These are phyloP conservation scores for Paraglomus brasilianum DNA, from an alignment of 192 early-diverging fungal genomes.

Conservation along the genomic window DNA sequence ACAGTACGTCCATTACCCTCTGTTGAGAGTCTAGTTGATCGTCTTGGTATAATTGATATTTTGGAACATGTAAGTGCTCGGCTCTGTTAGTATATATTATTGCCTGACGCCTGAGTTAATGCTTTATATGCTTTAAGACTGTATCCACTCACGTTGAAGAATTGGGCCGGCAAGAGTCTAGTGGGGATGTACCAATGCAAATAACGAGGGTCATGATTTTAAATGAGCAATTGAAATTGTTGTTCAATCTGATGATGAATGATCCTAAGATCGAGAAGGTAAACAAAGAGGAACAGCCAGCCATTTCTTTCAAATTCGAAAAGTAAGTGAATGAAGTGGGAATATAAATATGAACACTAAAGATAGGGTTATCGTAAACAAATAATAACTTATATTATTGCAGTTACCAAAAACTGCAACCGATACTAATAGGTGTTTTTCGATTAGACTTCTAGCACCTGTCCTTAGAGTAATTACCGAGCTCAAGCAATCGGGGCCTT, in stretches of 20 bases:
- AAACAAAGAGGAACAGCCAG: constrained; percentile 10
- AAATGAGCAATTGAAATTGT: constrained; percentile 53
- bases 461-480: constrained; percentile 44
- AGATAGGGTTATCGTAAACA: too few relatives aligned
- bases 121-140: constrained; percentile 11
- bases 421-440: not conserved
- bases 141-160: constrained; percentile 9
- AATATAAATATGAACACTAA: too few relatives aligned
- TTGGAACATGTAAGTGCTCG: constrained; percentile 39
- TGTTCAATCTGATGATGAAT: constrained; percentile 53
- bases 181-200: constrained; percentile 5
- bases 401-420: not conserved
- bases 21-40: constrained; percentile 44
- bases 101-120: constrained; percentile 8
- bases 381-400: too few relatives aligned
- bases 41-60: constrained; percentile 36
- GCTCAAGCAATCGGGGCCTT: constrained; percentile 37
- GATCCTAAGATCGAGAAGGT: constrained; percentile 34
- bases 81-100: not conserved
- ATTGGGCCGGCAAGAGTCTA: constrained; percentile 3
- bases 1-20: constrained; percentile 49
- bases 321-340: constrained; percentile 29
- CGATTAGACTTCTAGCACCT: constrained; percentile 40
- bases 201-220: constrained; percentile 45
- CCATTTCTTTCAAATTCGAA: constrained; percentile 36